Base-by-base conservation (phyloP, 2,329 filamentous ascomycete species). In the Colletotrichum echinochloae region DNA sequence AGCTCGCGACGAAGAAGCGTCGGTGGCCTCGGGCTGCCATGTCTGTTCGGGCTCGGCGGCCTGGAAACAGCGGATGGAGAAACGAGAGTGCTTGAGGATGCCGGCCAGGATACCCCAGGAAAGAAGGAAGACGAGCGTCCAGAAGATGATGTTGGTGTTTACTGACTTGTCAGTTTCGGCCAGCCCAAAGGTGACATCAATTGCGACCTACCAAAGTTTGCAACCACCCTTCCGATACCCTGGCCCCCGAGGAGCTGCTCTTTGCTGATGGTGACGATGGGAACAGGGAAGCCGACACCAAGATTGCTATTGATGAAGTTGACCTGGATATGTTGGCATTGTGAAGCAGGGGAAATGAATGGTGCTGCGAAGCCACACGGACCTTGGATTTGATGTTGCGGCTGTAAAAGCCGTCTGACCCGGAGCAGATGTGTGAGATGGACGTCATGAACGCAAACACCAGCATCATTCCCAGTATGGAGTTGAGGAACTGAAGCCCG, bases 291-390 rank as follows among this genome's bases (percentile, higher is more conserved):
- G 3, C 84, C 86, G 7, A 87, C 75, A 0, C 85, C 85, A 73
- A 88, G 82, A 74, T 88, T 83, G 3, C 80, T 76, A 72, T 88
- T 88, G 63, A 87, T 80, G 12, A 87, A 80, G 57, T 87, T 81
- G 28, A 86, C 79, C 85, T 87, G 60, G 2, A 5, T 14, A 2
- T n/a, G 28, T 66, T 3, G 72, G 60, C 33, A 20, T n/a, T 72
- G 56, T 4, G 18, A 28, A 35, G n/a, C 5, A 51, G 16, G 2
- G 5, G 1, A 30, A 16, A 18, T 48, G 3, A 16, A 18, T 48
- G 3, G 23, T 9, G 20, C 16, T n/a, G 18, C 23, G 7, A 20
- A 14, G n/a, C 14, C 30, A 28, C 23, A 35, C 70, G 46, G 44
- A 82, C 82, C 76, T 80, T 81, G 46, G 74, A 66, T 69, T 79